A percentile compares a stretch with the other conserved stretches of the same genome.
These are phyloP conservation scores for Phyllosticta citrichinensis DNA, from an alignment of 2,329 filamentous ascomycete species.

Conservation along the genomic window DNA sequence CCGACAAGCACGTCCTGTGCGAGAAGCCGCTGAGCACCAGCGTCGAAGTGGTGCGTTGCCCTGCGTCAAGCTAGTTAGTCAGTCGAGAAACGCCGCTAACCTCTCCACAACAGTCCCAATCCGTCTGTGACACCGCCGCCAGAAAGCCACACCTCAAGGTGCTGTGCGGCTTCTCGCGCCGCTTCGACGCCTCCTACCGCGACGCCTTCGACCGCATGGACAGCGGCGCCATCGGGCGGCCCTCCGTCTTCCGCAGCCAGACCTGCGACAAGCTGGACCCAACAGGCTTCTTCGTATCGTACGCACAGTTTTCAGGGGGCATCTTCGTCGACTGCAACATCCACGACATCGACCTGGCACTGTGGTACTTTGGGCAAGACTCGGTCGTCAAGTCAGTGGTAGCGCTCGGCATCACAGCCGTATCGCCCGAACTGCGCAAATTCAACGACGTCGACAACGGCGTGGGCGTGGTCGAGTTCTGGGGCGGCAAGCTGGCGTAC, in stretches of 20 bases:
- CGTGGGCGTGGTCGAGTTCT: constrained; percentile 56
- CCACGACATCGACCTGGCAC: constrained; percentile 57
- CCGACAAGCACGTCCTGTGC: constrained; percentile 46
- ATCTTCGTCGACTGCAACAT: constrained; percentile 64
- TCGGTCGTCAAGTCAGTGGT: constrained; percentile 45
- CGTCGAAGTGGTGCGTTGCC: constrained; percentile 42
- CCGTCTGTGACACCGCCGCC: constrained; percentile 48
- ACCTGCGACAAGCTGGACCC: constrained; percentile 59
- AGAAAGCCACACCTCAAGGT: constrained; percentile 52
- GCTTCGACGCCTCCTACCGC: constrained; percentile 57
- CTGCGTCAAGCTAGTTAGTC: neutral
- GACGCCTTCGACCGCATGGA: constrained; percentile 46
- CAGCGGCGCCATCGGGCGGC: constrained; percentile 47
- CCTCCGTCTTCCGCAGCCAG: constrained; percentile 52
- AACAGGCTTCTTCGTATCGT: constrained; percentile 57
- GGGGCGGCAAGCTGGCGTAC: constrained; percentile 52
- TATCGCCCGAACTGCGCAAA: constrained; percentile 47
- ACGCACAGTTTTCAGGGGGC: constrained; percentile 54
- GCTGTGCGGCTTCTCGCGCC: constrained; percentile 56
- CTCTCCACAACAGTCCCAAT: constrained; percentile 40
- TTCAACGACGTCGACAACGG: constrained; percentile 54
- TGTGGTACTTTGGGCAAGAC: constrained; percentile 53
- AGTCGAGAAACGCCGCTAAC: neutral
- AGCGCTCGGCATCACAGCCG: constrained; percentile 48
- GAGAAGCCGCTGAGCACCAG: constrained; percentile 52